Evolutionary conservation across 2,329 filamentous ascomycete genomes (phyloP).

Genomic region (Colletotrichum cuscutae): DNA sequence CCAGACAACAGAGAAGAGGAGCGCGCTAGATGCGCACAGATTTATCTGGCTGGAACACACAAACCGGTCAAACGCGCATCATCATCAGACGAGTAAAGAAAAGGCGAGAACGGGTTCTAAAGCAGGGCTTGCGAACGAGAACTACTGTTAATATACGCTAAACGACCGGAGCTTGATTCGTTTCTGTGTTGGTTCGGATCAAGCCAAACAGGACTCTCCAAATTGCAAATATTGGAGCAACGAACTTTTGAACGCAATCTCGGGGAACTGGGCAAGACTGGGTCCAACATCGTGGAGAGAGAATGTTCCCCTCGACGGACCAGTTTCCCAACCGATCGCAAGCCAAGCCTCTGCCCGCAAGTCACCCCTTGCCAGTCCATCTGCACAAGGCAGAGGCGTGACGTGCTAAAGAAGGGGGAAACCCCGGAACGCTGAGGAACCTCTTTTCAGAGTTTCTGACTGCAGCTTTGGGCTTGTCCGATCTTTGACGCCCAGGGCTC

Average conservation of each 20-base stretch:
- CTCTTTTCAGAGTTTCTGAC: conserved; percentile 1
- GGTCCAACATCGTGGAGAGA: background rate
- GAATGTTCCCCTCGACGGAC: background rate
- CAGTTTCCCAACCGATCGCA: conserved; percentile 15
- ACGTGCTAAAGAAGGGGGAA: background rate
- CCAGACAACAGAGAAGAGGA: background rate
- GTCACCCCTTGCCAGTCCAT: background rate
- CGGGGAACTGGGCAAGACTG: background rate
- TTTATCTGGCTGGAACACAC: background rate
- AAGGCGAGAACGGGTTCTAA: background rate
- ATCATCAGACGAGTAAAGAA: background rate
- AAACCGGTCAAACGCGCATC: background rate
- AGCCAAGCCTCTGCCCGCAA: background rate
- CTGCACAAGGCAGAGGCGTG: background rate
- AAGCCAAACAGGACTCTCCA: background rate
- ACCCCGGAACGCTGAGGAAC: background rate
- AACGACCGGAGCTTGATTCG: conserved; percentile 5
- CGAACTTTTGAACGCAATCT: conserved; percentile 24
- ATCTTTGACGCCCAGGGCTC: background rate
- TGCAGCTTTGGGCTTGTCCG: conserved; percentile 1
- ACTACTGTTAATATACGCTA: conserved; percentile 26
- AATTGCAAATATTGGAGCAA: conserved; percentile 1
- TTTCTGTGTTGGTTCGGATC: background rate
- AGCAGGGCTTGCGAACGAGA: conserved; percentile 11
- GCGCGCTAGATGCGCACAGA: conserved; percentile 6